A percentile compares a stretch with the other conserved stretches of the same genome.
These are phyloP conservation scores for Nemania sp. DNA, from an alignment of 2,329 filamentous ascomycete genomes.

Conservation along the genomic window DNA sequence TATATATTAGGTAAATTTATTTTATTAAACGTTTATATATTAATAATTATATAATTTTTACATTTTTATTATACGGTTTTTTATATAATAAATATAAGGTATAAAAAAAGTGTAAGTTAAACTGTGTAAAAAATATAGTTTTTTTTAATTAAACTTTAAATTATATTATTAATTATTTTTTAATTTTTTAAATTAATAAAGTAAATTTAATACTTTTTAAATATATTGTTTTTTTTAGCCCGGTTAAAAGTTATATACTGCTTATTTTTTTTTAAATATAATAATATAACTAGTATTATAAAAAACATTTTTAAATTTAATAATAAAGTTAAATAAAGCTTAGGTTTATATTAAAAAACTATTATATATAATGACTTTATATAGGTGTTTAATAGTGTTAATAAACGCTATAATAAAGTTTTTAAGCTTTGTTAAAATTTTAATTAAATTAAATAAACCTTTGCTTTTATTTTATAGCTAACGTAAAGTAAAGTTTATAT, in stretches of 20 bases:
- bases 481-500: too few species aligned
- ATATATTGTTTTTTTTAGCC: constrained; percentile 1
- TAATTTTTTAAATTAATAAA: constrained; percentile 6
- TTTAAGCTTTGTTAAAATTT: neutral
- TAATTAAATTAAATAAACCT: neutral
- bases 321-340: constrained; percentile 5
- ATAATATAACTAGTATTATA: neutral
- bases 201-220: constrained; percentile 2
- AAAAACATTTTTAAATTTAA: too few species aligned
- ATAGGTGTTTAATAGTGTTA: neutral
- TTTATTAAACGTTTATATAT: neutral
- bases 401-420: neutral
- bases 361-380: constrained; percentile 2
- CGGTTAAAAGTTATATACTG: constrained; percentile 2
- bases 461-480: too few species aligned
- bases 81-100: constrained; percentile 5
- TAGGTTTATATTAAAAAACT: neutral
- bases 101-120: neutral
- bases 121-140: neutral
- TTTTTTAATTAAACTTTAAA: neutral
- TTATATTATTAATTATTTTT: neutral
- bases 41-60: neutral
- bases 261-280: constrained; percentile 8
- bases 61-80: neutral
- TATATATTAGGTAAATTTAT: constrained; percentile 1